These are phyloP conservation scores for Urtica urens DNA, from an alignment of 306 rosid species.

Conservation along the genomic window DNA sequence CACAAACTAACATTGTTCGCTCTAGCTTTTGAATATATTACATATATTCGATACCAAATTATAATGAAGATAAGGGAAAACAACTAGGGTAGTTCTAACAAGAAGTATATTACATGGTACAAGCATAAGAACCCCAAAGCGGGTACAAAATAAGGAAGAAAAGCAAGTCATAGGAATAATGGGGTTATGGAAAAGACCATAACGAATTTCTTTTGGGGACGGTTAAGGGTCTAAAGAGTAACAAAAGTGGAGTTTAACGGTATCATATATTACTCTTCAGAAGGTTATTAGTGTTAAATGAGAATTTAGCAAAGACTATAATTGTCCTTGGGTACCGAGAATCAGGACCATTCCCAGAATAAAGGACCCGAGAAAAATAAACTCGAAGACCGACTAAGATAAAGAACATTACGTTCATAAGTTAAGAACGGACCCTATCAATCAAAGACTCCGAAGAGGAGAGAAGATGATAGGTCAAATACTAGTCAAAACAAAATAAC, in stretches of 20 bases:
- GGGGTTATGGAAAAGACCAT: conserved; percentile 23
- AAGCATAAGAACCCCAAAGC: conserved; percentile 22
- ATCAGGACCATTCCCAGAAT: too few relatives aligned
- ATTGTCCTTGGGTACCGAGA: too few relatives aligned
- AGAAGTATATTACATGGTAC: conserved; percentile 9
- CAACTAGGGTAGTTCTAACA: not conserved
- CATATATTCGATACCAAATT: not conserved
- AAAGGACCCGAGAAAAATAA: too few relatives aligned
- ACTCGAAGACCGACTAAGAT: too few relatives aligned
- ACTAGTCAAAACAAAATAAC: too few relatives aligned
- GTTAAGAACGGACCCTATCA: too few relatives aligned
- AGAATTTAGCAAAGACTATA: too few relatives aligned
- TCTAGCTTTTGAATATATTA: conserved; percentile 18
- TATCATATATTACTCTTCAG: conserved; percentile 6
- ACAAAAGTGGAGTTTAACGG: conserved; percentile 29
- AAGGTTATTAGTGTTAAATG: too few relatives aligned
- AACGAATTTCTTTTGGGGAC: conserved; percentile 60
- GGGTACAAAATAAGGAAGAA: conserved; percentile 25
- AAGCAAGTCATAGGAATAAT: conserved; percentile 16
- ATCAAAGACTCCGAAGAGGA: too few relatives aligned
- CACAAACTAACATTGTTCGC: conserved; percentile 1
- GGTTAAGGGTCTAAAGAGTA: conserved; percentile 29
- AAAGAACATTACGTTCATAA: too few relatives aligned
- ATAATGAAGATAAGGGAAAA: not conserved
- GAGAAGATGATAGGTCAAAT: too few relatives aligned